Evolutionary conservation across 2,329 filamentous ascomycete genomes (phyloP), one percentile per base, ranked within the genome.

Genomic region (Colletotrichum horii): DNA sequence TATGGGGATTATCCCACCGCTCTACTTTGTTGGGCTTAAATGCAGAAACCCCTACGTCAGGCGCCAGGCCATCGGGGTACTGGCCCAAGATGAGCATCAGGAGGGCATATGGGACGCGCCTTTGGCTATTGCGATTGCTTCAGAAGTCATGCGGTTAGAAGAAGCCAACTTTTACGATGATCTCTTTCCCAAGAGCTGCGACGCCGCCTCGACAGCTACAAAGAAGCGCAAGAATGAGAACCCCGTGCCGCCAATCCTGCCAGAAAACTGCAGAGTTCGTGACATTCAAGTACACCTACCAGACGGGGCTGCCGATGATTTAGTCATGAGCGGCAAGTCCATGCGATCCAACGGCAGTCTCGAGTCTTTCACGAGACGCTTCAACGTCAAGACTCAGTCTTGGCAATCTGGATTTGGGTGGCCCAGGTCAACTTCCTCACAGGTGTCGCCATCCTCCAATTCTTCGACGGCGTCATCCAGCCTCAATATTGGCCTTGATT

Each of bases 1-100:
- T 71, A 81, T 87, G 12, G 87, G 88, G 11, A 87, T 86, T 80
- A 82, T 88, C 12, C 81, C 86, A 8, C 84, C 86, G 0, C 81
- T 89, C 4, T 89, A 88, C 74, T 89, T 84, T 74, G 78, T 83
- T 3, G 88, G 86, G 0, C 70, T 87, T 5, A 89, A 89, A 75
- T 90, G 88, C 56, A 86, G 89, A 1, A 79, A 84, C 3, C 84
- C 83, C 55, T 79, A 79, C 6, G 79, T 89, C 11, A 83, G 88
- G 43, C 74, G 82, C 0, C 84, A 86, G 43, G 86, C 86, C 0
- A 77, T 86, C 2, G 77, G 74, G 4, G 73, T 87, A 1, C 77
- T 88, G 0, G 78, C 79, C 22, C 75, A 76, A 2, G 71, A 77
- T 2, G 76, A 79, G 3, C 83, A 86, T 56, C 81, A 83, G 24